Conservation (phyloP, 352 stramenopile genomes). For the Nothophytophthora sp. region DNA sequence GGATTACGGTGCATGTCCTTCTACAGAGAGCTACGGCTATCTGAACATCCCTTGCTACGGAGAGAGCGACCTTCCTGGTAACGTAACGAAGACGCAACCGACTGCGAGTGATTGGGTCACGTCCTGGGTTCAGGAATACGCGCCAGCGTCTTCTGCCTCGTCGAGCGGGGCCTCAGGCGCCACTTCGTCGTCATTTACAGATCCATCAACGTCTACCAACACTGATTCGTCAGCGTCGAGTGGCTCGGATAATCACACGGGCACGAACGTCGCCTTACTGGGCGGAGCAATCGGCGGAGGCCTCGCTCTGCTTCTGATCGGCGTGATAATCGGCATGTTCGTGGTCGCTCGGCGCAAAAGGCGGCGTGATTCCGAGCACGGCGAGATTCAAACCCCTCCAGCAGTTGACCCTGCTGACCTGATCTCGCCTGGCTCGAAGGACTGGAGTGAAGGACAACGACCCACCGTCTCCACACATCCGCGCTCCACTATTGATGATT, state of each 20-base stretch:
- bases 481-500: constrained; percentile 13
- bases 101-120: constrained; percentile 25
- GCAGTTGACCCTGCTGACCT: too few relatives aligned
- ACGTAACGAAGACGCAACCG: constrained; percentile 3
- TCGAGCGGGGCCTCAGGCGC: constrained; percentile 1
- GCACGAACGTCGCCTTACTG: constrained; percentile 10
- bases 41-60: constrained; percentile 31
- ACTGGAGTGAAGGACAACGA: constrained; percentile 1
- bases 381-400: too few relatives aligned
- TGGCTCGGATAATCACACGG: background rate
- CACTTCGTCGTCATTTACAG: background rate
- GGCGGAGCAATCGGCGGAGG: constrained; percentile 15
- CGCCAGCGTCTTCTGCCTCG: background rate
- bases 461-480: constrained; percentile 12
- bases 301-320: constrained; percentile 14
- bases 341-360: constrained; percentile 7
- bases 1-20: constrained; percentile 15
- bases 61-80: background rate
- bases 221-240: constrained; percentile 1
- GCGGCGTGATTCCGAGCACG: constrained; percentile 4
- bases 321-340: constrained; percentile 12
- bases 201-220: background rate
- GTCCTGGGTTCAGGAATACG: constrained; percentile 17
- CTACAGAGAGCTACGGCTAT: constrained; percentile 13
- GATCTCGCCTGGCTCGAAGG: constrained; percentile 3